These are phyloP conservation scores for Castanea sativa DNA, from an alignment of 306 rosid species.

Conservation along the genomic window DNA sequence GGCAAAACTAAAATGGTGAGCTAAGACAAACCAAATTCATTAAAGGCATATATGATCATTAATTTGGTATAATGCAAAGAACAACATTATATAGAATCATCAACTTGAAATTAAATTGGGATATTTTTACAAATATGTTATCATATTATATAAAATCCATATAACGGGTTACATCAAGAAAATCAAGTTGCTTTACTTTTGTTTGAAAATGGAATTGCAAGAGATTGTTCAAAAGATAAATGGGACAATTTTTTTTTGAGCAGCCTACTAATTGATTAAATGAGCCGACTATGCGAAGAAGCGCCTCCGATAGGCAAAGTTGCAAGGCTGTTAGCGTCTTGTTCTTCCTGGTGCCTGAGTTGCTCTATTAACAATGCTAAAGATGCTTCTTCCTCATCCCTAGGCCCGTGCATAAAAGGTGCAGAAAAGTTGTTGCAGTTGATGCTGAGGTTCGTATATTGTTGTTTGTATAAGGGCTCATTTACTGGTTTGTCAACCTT, in stretches of 20 bases:
- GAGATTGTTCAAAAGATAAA: background rate
- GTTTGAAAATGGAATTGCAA: background rate
- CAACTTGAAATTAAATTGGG: background rate
- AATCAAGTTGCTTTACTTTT: background rate
- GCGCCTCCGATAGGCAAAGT: background rate
- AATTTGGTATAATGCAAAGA: too few species aligned
- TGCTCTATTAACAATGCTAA: slow-evolving; percentile 21
- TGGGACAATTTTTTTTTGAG: background rate
- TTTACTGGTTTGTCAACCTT: background rate
- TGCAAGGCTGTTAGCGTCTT: slow-evolving; percentile 15
- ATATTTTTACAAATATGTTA: background rate
- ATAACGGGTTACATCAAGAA: background rate
- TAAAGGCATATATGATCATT: too few species aligned
- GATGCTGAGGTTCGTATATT: background rate
- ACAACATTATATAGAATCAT: background rate
- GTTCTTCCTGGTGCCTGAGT: slow-evolving; percentile 12
- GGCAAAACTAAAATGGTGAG: too few species aligned
- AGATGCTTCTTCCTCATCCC: slow-evolving; percentile 18
- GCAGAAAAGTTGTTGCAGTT: background rate
- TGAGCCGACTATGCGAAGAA: slow-evolving; percentile 5
- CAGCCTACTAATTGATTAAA: background rate
- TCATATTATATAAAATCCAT: background rate
- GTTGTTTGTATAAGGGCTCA: background rate
- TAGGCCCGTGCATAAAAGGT: slow-evolving; percentile 2
- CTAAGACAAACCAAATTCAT: too few species aligned